phyloP scores from a whole-genome alignment of 2,329 filamentous ascomycete genomes.

The Colletotrichum sp. region DNA sequence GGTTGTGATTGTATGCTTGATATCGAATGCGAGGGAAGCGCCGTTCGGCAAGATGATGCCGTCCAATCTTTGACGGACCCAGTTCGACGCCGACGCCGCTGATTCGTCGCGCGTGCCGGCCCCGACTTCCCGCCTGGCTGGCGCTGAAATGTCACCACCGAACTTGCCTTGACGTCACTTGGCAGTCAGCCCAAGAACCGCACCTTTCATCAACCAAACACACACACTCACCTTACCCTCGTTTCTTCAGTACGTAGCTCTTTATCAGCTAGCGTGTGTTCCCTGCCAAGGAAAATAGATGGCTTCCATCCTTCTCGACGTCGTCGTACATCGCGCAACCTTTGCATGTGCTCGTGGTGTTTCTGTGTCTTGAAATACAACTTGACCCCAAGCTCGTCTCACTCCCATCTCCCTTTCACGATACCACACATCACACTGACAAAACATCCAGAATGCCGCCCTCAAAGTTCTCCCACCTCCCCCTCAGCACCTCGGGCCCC shows the following conservation, averaged over 20 bases:
- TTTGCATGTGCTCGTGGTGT: background rate
- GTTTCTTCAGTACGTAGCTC: background rate
- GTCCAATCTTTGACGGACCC: background rate
- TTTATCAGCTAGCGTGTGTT: background rate
- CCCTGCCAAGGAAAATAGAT: background rate
- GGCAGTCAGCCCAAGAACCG: background rate
- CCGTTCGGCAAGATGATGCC: background rate
- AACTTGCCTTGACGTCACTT: constrained; percentile 9
- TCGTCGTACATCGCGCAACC: background rate
- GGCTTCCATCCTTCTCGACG: background rate
- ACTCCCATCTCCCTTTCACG: background rate
- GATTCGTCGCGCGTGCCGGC: background rate
- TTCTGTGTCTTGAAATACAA: background rate
- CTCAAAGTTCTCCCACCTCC: constrained; percentile 34
- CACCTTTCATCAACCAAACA: background rate
- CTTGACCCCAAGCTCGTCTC: background rate
- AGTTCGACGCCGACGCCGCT: background rate
- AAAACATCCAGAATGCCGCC: background rate
- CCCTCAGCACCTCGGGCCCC: constrained; percentile 38
- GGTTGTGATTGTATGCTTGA: background rate
- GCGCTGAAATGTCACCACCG: background rate
- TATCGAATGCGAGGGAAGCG: background rate
- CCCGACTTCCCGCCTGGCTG: background rate
- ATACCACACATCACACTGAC: background rate
- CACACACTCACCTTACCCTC: background rate